Base-by-base conservation (phyloP, 139 green algal species). In the Zygnema cylindricum region DNA sequence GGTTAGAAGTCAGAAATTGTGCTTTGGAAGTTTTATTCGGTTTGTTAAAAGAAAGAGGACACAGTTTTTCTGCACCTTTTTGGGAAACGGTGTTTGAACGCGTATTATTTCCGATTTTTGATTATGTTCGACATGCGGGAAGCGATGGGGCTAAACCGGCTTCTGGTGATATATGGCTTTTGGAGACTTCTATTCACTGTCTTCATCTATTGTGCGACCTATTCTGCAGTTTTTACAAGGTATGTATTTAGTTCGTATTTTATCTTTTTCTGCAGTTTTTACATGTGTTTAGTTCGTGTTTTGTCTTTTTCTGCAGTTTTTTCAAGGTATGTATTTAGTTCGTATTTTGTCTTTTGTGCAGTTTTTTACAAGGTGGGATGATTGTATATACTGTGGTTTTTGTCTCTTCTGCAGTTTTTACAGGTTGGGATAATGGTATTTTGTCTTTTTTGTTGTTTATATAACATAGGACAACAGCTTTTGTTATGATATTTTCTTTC, bases 31-130 rank as follows among this genome's bases (percentile, higher is more conserved):
- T 89, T 0, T 91, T 99, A 38, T 99, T 99, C 93, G 96, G 98
- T 91, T 97, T 96, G 42, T 94, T 99, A 21, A 95, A 95, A 81
- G 95, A 93, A 82, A 96, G 99, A 82, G 97, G 97, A 35, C 91
- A 91, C 42, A 94, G 93, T 38, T 99, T 99, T 93, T 95, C 96
- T 0, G 82, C 93, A 42, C 89, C 92, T 3, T 98, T 99, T 90
- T 99, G 97, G 97, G 91, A 92, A 69, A 94, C 96, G 84, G 94
- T 99, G 49, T 98, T 98, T 92, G 95, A 98, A 76, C 93, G 91
- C 40, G 96, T 99, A 86, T 93, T 99, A 76, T 95, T 99, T 79
- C 96, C 97, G 43, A 98, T 99, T 83, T 99, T 99, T 84, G 97
- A 99, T 94, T 95, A 97, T 84, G 97, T 98, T 55, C 78, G 86